A percentile compares a stretch with the other conserved stretches of the same genome.
Conservation (phyloP, 2,329 filamentous ascomycete genomes). For the Claviceps capensis region DNA sequence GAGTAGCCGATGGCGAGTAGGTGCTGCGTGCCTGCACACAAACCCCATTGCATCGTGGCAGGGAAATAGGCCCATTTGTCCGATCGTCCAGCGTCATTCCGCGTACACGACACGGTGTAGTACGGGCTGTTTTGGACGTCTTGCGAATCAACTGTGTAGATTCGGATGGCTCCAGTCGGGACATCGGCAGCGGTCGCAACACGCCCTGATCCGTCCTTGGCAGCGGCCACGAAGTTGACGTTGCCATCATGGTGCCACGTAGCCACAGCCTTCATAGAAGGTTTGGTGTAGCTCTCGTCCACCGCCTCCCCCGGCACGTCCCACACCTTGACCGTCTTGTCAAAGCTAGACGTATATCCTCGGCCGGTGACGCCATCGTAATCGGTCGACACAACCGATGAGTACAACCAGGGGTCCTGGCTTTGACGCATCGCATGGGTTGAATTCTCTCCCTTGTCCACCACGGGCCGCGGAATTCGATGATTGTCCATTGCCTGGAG, state of each 20-base stretch:
- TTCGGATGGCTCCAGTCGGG: constrained; percentile 36
- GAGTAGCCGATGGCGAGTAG: constrained; percentile 50
- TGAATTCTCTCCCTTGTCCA: constrained; percentile 40
- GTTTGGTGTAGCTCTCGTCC: constrained; percentile 11
- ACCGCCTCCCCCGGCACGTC: constrained; percentile 17
- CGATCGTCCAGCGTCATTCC: constrained; percentile 18
- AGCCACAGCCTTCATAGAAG: constrained; percentile 25
- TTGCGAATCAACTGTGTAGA: constrained; percentile 33
- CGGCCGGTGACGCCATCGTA: constrained; percentile 31
- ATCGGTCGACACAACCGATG: constrained; percentile 48
- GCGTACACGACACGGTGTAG: constrained; percentile 27
- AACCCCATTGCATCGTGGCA: constrained; percentile 50
- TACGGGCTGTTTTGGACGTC: constrained; percentile 25
- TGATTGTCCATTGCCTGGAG: constrained; percentile 42
- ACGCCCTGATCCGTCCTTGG: constrained; percentile 30
- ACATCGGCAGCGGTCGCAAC: constrained; percentile 49
- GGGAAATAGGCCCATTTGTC: constrained; percentile 50
- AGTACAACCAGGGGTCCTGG: constrained; percentile 50
- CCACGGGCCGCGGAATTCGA: constrained; percentile 38
- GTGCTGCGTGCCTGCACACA: constrained; percentile 28
- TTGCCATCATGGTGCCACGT: constrained; percentile 44
- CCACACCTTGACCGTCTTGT: constrained; percentile 49
- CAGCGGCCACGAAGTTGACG: constrained; percentile 49
- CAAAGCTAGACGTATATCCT: constrained; percentile 48
- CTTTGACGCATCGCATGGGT: constrained; percentile 41